Evolutionary conservation across 2,329 filamentous ascomycete genomes (phyloP).

Genomic region (Cephalotrichum gorgonifer): DNA sequence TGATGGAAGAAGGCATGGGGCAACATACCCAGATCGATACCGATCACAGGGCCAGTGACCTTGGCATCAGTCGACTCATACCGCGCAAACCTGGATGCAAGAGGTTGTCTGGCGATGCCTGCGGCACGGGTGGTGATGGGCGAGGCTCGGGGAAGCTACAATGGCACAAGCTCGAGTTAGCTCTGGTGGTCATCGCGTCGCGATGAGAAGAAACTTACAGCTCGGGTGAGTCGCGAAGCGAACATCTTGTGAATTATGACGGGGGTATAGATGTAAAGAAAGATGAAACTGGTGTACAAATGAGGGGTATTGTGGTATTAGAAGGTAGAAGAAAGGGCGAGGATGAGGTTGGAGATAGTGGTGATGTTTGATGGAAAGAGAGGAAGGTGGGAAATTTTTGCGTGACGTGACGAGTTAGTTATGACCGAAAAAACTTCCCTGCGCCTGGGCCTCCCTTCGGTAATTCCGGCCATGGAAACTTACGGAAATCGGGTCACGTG

Average conservation of each 20-base stretch:
- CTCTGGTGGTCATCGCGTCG: neutral
- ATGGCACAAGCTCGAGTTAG: slow-evolving; percentile 14
- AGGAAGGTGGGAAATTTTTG: slow-evolving; percentile 9
- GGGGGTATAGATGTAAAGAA: slow-evolving; percentile 24
- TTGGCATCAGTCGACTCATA: slow-evolving; percentile 64
- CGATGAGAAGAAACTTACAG: slow-evolving; percentile 46
- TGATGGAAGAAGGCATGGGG: neutral
- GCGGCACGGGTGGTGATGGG: slow-evolving; percentile 58
- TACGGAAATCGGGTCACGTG: slow-evolving; percentile 4
- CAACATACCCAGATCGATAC: slow-evolving; percentile 84
- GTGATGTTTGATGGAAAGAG: slow-evolving; percentile 12
- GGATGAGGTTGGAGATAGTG: slow-evolving; percentile 15
- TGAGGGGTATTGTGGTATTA: slow-evolving; percentile 10
- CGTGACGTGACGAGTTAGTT: slow-evolving; percentile 4
- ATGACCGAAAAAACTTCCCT: slow-evolving; percentile 3
- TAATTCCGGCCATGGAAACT: slow-evolving; percentile 6
- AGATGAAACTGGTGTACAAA: slow-evolving; percentile 13
- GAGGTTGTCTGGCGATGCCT: slow-evolving; percentile 56
- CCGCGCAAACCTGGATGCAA: slow-evolving; percentile 63
- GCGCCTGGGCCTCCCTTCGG: slow-evolving; percentile 2
- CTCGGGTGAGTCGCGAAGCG: slow-evolving; percentile 61
- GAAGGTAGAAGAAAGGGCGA: slow-evolving; percentile 21
- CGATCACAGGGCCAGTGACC: slow-evolving; percentile 91
- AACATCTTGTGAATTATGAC: slow-evolving; percentile 47
- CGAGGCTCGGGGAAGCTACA: slow-evolving; percentile 67